Base-by-base conservation (phyloP, 1,284 basidiomycete genomes). In the Rhodotorula sp. region DNA sequence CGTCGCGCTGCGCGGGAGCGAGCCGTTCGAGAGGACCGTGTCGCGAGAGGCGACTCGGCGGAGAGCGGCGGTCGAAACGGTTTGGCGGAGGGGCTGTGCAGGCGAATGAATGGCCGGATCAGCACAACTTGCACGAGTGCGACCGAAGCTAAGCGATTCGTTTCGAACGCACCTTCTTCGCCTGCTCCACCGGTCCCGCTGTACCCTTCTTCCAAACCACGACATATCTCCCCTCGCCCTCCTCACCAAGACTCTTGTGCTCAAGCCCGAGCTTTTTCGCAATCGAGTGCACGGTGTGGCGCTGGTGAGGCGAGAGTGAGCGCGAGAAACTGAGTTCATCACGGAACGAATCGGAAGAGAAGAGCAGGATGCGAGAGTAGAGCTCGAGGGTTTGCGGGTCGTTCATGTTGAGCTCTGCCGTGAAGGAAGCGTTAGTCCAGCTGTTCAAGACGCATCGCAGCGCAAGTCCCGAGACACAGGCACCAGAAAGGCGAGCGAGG, bases 301-400 rank as follows among this genome's bases (percentile, higher is more conserved):
- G 84, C 80, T 98, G 94, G 78, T 90, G 89, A 24, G 92, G 86
- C 28, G 86, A 85, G 26, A 98, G 85, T 26, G 88, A 89, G 70
- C 91, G 84, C 46, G 94, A 94, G 80, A 99, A 98, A 8, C 93
- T 91, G 52, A 99, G 87, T 81, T 99, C 95, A 77, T 99, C 95
- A 46, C 96, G 87, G 91, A 99, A 94, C 73, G 87, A 88, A 80
- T 99, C 95, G 77, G 97, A 94, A 82, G 96, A 97, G 88, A 99
- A 99, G 53, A 98, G 85, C 57, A 98, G 83, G 65, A 98, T 92
- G 74, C 94, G 87, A 66, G 95, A 98, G 80, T 98, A 99, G 76
- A 99, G 96, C 80, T 98, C 94, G 73, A 99, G 84, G 15, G 94
- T 95, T 47, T 89, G 88, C 2, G 94, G 89, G 80, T 99, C 95